A percentile compares a stretch with the other conserved stretches of the same genome.
Evolutionary conservation across 805 yeast species (phyloP).

Genomic region (Saccharomycopsis schoenii): DNA sequence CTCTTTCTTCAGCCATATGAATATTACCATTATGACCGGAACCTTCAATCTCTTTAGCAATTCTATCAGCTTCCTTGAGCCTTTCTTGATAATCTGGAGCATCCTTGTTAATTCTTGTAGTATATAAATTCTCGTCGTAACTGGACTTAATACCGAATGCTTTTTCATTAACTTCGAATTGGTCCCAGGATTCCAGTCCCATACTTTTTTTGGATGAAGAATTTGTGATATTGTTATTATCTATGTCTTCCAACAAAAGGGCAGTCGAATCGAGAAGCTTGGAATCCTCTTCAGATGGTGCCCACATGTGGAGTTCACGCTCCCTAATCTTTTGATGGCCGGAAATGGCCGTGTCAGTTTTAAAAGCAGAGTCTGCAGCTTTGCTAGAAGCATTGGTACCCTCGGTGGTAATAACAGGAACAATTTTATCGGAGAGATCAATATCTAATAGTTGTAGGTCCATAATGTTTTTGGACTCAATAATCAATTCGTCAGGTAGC

Average conservation of each 20-base stretch:
- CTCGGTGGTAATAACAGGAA: not conserved
- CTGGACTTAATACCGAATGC: constrained; percentile 83
- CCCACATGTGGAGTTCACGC: constrained; percentile 78
- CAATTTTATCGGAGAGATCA: constrained; percentile 24
- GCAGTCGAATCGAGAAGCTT: constrained; percentile 14
- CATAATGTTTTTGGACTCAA: constrained; percentile 41
- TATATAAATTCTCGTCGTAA: constrained; percentile 64
- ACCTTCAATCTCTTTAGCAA: constrained; percentile 78
- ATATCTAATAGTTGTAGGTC: constrained; percentile 37
- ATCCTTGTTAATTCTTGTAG: constrained; percentile 54
- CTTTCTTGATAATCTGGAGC: constrained; percentile 67
- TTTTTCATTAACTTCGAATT: constrained; percentile 81
- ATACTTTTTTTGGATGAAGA: constrained; percentile 26
- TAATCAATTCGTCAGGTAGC: constrained; percentile 35
- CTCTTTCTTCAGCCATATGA: constrained; percentile 91
- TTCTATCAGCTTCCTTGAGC: constrained; percentile 57
- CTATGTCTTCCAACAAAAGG: constrained; percentile 29
- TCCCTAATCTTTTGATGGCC: constrained; percentile 40
- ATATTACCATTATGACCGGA: constrained; percentile 54
- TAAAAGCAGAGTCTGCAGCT: constrained; percentile 34
- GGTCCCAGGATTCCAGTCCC: constrained; percentile 61
- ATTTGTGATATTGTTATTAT: constrained; percentile 19
- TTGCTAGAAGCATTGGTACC: constrained; percentile 16
- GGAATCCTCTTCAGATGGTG: constrained; percentile 47
- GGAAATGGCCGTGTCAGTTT: constrained; percentile 81